These are phyloP conservation scores for Flaveria linearis DNA, from an alignment of 129 eudicot genomes.

Conservation along the genomic window DNA sequence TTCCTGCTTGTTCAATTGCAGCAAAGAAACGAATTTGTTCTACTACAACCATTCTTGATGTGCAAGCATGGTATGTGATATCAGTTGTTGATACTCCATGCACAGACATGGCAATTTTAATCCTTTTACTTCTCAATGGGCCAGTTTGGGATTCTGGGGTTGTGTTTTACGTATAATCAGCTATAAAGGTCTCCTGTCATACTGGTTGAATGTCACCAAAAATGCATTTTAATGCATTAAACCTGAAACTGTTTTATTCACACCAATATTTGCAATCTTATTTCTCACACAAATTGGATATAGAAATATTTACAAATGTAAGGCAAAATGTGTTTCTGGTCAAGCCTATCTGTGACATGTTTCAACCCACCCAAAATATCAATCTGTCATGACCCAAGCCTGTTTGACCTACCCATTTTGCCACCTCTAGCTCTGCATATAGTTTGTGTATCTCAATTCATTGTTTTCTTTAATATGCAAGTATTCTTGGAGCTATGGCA, in stretches of 20 bases:
- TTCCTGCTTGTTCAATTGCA: constrained; percentile 91
- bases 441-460: neutral
- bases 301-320: too few species aligned
- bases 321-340: too few species aligned
- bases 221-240: neutral
- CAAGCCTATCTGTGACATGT: too few species aligned
- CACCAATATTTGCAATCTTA: neutral
- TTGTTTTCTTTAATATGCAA: constrained; percentile 32
- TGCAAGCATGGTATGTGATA: constrained; percentile 77
- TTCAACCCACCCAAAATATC: neutral
- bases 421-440: neutral
- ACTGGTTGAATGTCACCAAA: neutral
- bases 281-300: too few species aligned
- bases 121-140: neutral
- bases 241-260: neutral
- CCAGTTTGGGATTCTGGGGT: neutral
- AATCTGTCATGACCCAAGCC: neutral
- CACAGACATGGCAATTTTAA: neutral
- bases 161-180: neutral
- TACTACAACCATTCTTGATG: constrained; percentile 85
- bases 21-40: constrained; percentile 81
- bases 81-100: neutral
- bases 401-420: neutral
- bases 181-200: neutral
- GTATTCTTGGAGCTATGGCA: constrained; percentile 73